Evolutionary conservation across 768 basidiomycete species (phyloP), one percentile per base, ranked within the genome.

Genomic region (Tricholoma hemisulphureum): DNA sequence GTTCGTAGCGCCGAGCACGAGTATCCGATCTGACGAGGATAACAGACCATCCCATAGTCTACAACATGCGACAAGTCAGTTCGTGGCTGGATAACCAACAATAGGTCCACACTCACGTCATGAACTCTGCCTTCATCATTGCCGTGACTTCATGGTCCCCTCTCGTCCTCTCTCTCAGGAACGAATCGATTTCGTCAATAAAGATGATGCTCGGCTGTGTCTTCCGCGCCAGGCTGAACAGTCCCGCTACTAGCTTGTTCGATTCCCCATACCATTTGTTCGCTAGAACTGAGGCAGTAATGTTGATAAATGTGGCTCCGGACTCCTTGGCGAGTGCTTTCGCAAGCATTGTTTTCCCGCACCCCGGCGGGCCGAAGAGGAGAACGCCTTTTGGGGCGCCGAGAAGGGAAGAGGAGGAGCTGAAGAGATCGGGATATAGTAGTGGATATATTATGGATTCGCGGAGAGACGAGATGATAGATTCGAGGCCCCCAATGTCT

Each of bases 291-390:
- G 76, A 77, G 8, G 78, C 78, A 13, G 78, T 76, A 51, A 80
- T 80, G 67, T 80, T 80, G 71, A 98, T 96, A 69, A 99, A 99
- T 0, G 95, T 96, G 6, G 97, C 97, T 16, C 93, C 92, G 2
- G 91, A 93, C 77, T 99, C 95, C 70, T 96, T 97, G 11, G 97
- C 97, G 7, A 99, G 82, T 2, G 96, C 96, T 70, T 96, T 96
- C 1, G 97, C 97, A n/a, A 99, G 82, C 94, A 99, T 95, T 1
- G 97, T 98, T 78, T 99, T 99, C 23, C 97, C 97, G 63, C 97
- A 99, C 6, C 97, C 96, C 1, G 97, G 97, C 39, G 95, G 97
- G 0, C 97, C 97, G 65, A 92, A 96, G 18, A 99, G 83, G 16
- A 98, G 81, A 8, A 98, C 96, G 11, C 97, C 97, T 70, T 98